phyloP scores from a whole-genome alignment of 352 stramenopile genomes.

The Globisporangium nodosum region DNA sequence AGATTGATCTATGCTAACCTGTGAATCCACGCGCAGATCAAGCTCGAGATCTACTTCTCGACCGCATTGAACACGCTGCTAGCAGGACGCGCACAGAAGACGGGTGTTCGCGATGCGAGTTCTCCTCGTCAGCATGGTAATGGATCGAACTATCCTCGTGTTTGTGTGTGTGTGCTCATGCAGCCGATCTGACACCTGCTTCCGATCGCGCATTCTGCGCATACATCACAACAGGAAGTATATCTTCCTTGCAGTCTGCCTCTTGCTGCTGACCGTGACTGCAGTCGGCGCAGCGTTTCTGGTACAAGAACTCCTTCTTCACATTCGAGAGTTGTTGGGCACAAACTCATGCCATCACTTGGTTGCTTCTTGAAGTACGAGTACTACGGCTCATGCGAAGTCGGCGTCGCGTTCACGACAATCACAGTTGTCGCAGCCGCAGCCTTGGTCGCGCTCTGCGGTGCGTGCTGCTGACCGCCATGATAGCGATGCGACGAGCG shows the following conservation, averaged over 20 bases:
- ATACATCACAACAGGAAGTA: conserved; percentile 26
- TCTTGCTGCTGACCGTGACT: conserved; percentile 53
- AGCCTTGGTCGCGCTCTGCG: conserved; percentile 57
- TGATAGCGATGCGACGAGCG: background rate
- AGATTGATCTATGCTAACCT: background rate
- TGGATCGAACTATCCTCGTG: background rate
- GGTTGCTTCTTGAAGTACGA: conserved; percentile 55
- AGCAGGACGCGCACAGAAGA: conserved; percentile 9
- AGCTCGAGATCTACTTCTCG: conserved; percentile 45
- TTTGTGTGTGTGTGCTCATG: background rate
- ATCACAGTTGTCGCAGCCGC: conserved; percentile 80
- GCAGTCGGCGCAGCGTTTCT: conserved; percentile 38
- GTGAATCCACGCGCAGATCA: conserved; percentile 34
- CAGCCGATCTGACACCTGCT: background rate
- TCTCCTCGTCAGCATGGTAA: background rate
- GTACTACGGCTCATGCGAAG: conserved; percentile 79
- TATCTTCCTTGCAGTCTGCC: conserved; percentile 60
- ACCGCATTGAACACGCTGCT: conserved; percentile 35
- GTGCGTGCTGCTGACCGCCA: conserved; percentile 1
- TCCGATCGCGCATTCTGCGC: background rate
- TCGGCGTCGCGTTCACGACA: conserved; percentile 77
- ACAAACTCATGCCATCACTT: background rate
- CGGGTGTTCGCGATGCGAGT: background rate
- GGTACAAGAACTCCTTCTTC: conserved; percentile 17
- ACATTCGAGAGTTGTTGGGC: background rate